Conservation (phyloP, 73 alveolate species). For the Uronychia setigera region DNA sequence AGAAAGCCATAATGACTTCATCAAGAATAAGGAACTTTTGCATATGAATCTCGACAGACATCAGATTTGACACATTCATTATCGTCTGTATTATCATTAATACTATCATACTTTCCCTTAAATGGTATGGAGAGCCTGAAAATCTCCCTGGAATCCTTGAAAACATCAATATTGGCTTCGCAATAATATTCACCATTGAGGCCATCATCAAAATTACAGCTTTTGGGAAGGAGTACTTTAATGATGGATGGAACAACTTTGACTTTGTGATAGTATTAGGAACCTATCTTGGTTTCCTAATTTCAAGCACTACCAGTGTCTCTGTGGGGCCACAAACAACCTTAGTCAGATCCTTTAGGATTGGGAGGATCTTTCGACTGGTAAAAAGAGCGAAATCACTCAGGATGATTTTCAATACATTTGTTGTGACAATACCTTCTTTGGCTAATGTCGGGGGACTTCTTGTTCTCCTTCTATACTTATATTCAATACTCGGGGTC, state of each 20-base stretch:
- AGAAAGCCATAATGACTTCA: not conserved
- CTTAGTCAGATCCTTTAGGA: constrained; percentile 47
- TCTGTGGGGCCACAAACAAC: constrained; percentile 27
- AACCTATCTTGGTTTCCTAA: constrained; percentile 43
- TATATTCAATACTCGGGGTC: constrained; percentile 48
- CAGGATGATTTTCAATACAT: constrained; percentile 42
- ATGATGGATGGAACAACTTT: constrained; percentile 61
- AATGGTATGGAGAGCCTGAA: constrained; percentile 35
- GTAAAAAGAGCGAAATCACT: constrained; percentile 33
- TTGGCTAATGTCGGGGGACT: constrained; percentile 60
- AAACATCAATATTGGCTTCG: constrained; percentile 25
- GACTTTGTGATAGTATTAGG: constrained; percentile 62
- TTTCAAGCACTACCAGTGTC: constrained; percentile 12
- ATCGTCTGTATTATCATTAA: constrained; percentile 51
- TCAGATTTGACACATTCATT: constrained; percentile 47
- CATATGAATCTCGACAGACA: constrained; percentile 10
- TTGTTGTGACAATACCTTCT: constrained; percentile 44
- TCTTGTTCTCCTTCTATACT: constrained; percentile 29
- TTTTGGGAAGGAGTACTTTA: constrained; percentile 46
- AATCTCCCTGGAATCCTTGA: constrained; percentile 38
- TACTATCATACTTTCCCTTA: constrained; percentile 45
- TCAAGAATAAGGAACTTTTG: constrained; percentile 7
- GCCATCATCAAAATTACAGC: constrained; percentile 45
- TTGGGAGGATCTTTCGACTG: constrained; percentile 38
- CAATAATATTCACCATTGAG: constrained; percentile 33